phyloP scores from a whole-genome alignment of 1,284 basidiomycete species.

The Apiotrichum gracile region DNA sequence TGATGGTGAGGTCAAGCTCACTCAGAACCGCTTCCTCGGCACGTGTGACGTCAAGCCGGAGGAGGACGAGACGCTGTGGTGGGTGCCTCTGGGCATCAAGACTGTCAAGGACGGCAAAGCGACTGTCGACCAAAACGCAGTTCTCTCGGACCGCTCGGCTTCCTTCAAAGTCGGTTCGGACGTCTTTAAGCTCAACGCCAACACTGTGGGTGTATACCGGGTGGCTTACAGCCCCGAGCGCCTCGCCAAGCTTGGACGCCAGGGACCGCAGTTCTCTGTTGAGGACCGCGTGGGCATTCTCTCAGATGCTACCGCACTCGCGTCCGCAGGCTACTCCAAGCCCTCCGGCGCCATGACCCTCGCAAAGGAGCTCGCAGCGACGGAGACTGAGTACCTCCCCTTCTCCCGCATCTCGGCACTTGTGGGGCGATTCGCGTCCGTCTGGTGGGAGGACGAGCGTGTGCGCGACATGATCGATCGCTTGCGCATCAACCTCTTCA shows the following conservation, averaged over 20 bases:
- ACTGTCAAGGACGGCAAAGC: constrained; percentile 58
- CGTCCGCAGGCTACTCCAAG: constrained; percentile 68
- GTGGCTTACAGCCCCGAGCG: constrained; percentile 79
- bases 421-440: constrained; percentile 55
- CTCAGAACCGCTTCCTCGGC: constrained; percentile 88
- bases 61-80: constrained; percentile 88
- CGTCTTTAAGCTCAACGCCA: constrained; percentile 80
- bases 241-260: constrained; percentile 69
- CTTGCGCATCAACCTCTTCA: constrained; percentile 66
- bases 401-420: constrained; percentile 43
- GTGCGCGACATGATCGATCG: constrained; percentile 58
- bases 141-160: constrained; percentile 66
- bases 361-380: constrained; percentile 58
- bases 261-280: constrained; percentile 71
- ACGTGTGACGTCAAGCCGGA: constrained; percentile 68
- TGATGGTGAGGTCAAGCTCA: constrained; percentile 60
- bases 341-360: constrained; percentile 72
- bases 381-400: constrained; percentile 59
- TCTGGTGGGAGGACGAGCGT: constrained; percentile 75
- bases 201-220: constrained; percentile 79
- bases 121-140: constrained; percentile 57
- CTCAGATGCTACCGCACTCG: constrained; percentile 70
- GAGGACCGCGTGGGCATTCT: constrained; percentile 82
- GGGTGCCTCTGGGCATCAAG: constrained; percentile 69
- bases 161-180: constrained; percentile 62